phyloP scores from a whole-genome alignment of 225 moss, liverwort and hornwort species.

The Pseudoscleropodium purum region DNA sequence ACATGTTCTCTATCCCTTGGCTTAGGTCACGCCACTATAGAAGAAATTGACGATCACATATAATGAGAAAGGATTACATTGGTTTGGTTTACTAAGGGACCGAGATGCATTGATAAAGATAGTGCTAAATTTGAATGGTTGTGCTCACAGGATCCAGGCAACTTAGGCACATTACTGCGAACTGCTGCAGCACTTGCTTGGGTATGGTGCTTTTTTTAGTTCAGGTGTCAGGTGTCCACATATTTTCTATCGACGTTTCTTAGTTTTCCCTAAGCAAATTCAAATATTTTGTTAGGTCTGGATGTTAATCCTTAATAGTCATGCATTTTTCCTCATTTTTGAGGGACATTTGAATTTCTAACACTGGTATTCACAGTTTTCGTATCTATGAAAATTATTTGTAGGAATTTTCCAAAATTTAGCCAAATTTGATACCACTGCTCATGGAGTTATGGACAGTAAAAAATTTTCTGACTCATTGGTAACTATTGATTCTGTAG shows the following conservation, averaged over 20 bases:
- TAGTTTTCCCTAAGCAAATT: background rate
- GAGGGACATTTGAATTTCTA: background rate
- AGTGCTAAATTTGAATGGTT: background rate
- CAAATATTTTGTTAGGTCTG: background rate
- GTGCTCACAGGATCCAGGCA: constrained; percentile 77
- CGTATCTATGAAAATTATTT: background rate
- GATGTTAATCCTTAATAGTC: background rate
- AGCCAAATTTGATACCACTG: no score
- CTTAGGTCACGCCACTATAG: background rate
- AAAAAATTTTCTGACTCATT: no score
- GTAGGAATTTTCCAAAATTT: background rate
- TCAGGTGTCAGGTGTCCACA: background rate
- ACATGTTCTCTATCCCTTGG: background rate
- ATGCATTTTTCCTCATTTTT: background rate
- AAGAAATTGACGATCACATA: background rate
- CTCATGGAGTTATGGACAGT: background rate
- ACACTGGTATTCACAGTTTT: background rate
- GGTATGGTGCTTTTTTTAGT: constrained; percentile 26
- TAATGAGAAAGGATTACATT: background rate
- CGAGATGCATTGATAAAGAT: background rate
- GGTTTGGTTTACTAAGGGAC: background rate
- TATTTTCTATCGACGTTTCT: background rate
- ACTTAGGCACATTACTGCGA: constrained; percentile 81
- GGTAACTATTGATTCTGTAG: constrained; percentile 8
- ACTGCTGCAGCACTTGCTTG: constrained; percentile 85